phyloP scores from a whole-genome alignment of 495 filamentous ascomycete genomes.

The Chlorociboria aeruginascens region DNA sequence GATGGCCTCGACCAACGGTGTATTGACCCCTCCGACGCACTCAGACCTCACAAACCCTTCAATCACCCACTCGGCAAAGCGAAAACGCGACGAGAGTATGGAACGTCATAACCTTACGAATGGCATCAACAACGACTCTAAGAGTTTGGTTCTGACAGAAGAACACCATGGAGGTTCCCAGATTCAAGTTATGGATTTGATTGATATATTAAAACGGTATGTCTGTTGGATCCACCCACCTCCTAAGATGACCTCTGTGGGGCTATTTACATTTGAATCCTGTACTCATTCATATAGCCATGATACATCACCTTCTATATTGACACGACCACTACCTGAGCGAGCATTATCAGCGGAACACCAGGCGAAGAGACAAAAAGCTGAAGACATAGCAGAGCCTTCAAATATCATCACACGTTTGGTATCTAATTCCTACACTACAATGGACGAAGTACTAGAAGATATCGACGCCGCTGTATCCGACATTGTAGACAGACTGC shows the following conservation, averaged over 20 bases:
- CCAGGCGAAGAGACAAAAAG: constrained; percentile 17
- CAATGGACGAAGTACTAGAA: constrained; percentile 31
- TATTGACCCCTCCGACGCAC: constrained; percentile 3
- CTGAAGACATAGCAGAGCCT: constrained; percentile 7
- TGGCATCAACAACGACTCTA: constrained; percentile 13
- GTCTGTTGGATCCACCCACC: background rate
- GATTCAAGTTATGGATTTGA: constrained; percentile 14
- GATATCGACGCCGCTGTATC: constrained; percentile 30
- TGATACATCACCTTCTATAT: constrained; percentile 30
- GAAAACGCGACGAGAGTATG: constrained; percentile 41
- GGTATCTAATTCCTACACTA: constrained; percentile 27
- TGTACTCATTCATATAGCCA: constrained; percentile 18
- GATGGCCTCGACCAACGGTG: constrained; percentile 19
- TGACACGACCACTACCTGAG: constrained; percentile 30
- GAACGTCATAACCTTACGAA: constrained; percentile 19
- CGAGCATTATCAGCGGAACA: constrained; percentile 14
- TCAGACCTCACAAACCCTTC: constrained; percentile 8
- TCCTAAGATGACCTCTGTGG: background rate
- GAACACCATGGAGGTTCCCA: constrained; percentile 2
- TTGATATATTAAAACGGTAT: constrained; percentile 22
- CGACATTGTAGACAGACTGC: constrained; percentile 29
- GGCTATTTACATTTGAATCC: no score
- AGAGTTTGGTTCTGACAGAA: constrained; percentile 11
- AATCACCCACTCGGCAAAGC: constrained; percentile 30
- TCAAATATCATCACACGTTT: constrained; percentile 33